Percentiles rank a stretch among this genome's conserved stretches.
These are phyloP conservation scores for Cnidoscolus chayamansa DNA, from an alignment of 441 rosid genomes.

Conservation along the genomic window DNA sequence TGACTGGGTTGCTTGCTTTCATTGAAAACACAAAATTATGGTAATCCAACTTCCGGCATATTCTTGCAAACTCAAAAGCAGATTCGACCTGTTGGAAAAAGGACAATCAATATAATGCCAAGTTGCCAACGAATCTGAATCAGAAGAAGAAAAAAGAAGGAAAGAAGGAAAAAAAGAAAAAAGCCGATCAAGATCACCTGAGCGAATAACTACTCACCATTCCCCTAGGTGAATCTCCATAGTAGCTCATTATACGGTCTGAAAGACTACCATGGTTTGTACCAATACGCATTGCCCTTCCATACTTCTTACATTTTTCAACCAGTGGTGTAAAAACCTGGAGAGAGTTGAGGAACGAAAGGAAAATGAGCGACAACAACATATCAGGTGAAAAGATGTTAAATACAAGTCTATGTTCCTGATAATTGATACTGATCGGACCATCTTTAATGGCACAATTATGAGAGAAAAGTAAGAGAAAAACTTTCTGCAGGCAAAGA, in stretches of 20 bases:
- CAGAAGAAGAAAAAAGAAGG: neutral
- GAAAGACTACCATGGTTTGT: constrained; percentile 99
- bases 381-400: neutral
- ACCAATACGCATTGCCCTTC: constrained; percentile 98
- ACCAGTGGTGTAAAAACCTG: constrained; percentile 93
- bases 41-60: constrained; percentile 86
- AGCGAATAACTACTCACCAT: constrained; percentile 52
- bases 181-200: constrained; percentile 12
- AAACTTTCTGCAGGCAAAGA: neutral
- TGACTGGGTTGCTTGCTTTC: constrained; percentile 98
- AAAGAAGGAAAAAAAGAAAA: neutral
- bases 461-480: neutral
- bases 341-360: neutral
- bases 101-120: constrained; percentile 19
- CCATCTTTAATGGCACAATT: neutral
- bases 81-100: constrained; percentile 77
- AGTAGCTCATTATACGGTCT: constrained; percentile 96
- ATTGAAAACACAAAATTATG: constrained; percentile 96
- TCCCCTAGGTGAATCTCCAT: constrained; percentile 97
- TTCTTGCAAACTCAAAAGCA: constrained; percentile 93
- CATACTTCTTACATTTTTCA: constrained; percentile 92
- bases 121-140: constrained; percentile 16
- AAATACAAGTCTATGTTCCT: neutral
- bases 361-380: neutral
- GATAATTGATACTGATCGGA: neutral